A percentile compares a stretch with the other conserved stretches of the same genome.
phyloP scores from a whole-genome alignment of 1,284 basidiomycete species.

The Trichosporon faecale region DNA sequence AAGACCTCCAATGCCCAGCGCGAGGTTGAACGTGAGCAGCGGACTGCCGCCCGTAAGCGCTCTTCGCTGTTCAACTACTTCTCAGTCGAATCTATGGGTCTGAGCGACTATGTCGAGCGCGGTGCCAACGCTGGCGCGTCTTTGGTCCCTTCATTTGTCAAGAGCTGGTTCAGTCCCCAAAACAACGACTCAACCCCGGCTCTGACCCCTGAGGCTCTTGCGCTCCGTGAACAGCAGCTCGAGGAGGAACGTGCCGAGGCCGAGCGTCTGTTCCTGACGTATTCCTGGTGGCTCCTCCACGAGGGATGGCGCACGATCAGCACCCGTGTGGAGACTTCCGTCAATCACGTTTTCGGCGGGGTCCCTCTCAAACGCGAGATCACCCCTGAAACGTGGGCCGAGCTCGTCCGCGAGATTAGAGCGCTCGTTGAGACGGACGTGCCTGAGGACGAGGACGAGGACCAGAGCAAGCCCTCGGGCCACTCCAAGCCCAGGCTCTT shows the following conservation, averaged over 20 bases:
- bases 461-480: neutral
- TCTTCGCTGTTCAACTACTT: constrained; percentile 28
- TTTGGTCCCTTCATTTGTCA: constrained; percentile 6
- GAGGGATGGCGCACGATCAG: constrained; percentile 48
- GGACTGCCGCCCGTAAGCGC: neutral
- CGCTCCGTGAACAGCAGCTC: constrained; percentile 23
- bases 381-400: constrained; percentile 40
- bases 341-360: constrained; percentile 44
- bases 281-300: constrained; percentile 52
- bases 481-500: constrained; percentile 28
- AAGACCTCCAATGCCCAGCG: constrained; percentile 24
- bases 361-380: constrained; percentile 48
- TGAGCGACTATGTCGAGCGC: constrained; percentile 34
- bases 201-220: constrained; percentile 13
- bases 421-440: constrained; percentile 40
- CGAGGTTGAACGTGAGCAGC: constrained; percentile 10
- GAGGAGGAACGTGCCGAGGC: constrained; percentile 34
- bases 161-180: neutral
- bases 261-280: constrained; percentile 48
- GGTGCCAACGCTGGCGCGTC: constrained; percentile 13
- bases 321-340: constrained; percentile 37
- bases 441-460: constrained; percentile 9
- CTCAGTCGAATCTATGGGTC: constrained; percentile 36
- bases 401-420: constrained; percentile 40
- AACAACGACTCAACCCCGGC: no score